Base-by-base conservation (phyloP, 306 rosid species). In the Gynostemma pentaphyllum region DNA sequence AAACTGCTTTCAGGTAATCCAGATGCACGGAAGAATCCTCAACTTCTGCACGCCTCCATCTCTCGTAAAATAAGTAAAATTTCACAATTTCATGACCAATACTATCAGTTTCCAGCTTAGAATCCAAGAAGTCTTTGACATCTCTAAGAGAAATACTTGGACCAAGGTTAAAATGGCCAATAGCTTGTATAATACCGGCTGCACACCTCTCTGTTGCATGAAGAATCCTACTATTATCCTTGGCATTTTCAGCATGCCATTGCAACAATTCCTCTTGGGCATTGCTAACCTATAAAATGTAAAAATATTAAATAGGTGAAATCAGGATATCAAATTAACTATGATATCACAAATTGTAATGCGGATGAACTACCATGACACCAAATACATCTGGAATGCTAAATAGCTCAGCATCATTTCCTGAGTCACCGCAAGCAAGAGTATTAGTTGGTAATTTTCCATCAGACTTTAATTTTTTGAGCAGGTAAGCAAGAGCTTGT, bases 381-480 rank as follows among this genome's bases (percentile, higher is more conserved):
- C 99, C 99, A 41, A 72, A 72, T 37, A 92, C 99, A 49, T 78
- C 95, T 24, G 94, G 90, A 59, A 92, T 84, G 81, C 87, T 88
- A 68, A 92, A 92, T 65, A 92, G 87, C 78, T 92, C 99, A 12
- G 99, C 95, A 66, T 92, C 99, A 64, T 92, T 92, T 76, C 99
- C 97, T 42, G 99, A 92, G 78, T 88, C 97, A 51, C 99, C 99
- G 64, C 97, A 88, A 57, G 83, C 99, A 75, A 94, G 99, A 18
- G 99, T 88, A 61, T 77, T 82, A 19, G 32, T 40, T 11, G 99
- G 99, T 26, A 40, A 78, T 65, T 81, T 83, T 70, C 90, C 99
- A 61, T 79, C 83, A 0, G 75, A 16, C 77, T 81, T 84, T 72
- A 94, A 88, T 62, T 84, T 86, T 79, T 88, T 76, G 48, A 76